Evolutionary conservation across 768 basidiomycete species (phyloP), one percentile per base, ranked within the genome.

Genomic region (Psilocybe sp.): DNA sequence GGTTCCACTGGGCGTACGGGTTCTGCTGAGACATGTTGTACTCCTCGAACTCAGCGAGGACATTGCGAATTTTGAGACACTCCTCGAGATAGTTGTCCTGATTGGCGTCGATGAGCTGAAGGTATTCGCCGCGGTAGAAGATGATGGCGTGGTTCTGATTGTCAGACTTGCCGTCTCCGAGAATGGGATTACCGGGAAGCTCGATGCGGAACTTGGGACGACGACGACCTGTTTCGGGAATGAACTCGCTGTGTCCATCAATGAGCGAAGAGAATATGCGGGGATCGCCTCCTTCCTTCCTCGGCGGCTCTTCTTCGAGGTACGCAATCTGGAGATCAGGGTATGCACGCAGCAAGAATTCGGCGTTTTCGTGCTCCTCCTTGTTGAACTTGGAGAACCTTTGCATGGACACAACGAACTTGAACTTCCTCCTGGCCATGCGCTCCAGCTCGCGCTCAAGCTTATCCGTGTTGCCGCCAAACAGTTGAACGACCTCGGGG

Each of bases 1-100:
- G 84, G 52, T 84, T 85, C 81, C 89, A 92, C 53, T 89, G 89
- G 6, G 88, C 85, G 66, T 99, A 98, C 5, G 97, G 97, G 59
- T 85, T 93, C 72, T 94, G 89, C 52, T 74, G 84, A 18, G 92
- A 88, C 5, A 90, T 80, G 20, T 78, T 66, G 64, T 90, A 96
- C 70, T 98, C 93, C 65, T 98, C 97, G 60, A 99, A 99, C 68
- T 99, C 97, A 49, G 85, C 90, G 33, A 99, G 86, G n/a, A 99
- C 74, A 67, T 98, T 99, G 40, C 97, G 84, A 65, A 99, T 98
- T 80, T 99, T 99, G 63, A 99, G 81, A 75, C 96, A 98, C 66
- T 99, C 97, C 69, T 99, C 97, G 54, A 99, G 85, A 64, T 99
- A 99, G 72, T 99, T 98, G 73, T 99, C 97, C 74, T 99, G 96